Evolutionary conservation across 2,329 filamentous ascomycete species (phyloP).

Genomic region (Madurella mycetomatis): DNA sequence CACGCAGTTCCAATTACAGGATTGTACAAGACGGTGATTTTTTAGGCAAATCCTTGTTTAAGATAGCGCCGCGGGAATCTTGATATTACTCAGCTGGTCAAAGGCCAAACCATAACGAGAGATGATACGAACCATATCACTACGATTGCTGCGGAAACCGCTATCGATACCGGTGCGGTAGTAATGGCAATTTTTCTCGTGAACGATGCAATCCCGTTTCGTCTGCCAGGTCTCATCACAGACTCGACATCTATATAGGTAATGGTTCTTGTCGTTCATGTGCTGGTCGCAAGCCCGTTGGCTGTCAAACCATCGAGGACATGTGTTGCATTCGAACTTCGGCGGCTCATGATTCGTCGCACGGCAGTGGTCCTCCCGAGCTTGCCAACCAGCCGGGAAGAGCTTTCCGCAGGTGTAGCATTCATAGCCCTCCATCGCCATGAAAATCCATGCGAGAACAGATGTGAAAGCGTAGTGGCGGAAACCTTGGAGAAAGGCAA

Average conservation of each 20-base stretch:
- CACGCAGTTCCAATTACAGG: too few relatives aligned
- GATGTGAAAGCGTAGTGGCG: too few relatives aligned
- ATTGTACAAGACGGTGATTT: too few relatives aligned
- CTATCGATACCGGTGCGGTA: slow-evolving; percentile 27
- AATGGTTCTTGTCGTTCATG: slow-evolving; percentile 27
- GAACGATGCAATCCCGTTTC: background rate
- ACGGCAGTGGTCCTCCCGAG: slow-evolving; percentile 29
- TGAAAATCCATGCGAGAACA: too few relatives aligned
- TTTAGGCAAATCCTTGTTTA: too few relatives aligned
- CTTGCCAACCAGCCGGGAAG: slow-evolving; percentile 23
- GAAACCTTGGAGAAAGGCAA: too few relatives aligned
- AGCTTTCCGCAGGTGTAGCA: slow-evolving; percentile 29
- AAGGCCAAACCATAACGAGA: background rate
- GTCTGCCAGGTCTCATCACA: slow-evolving; percentile 26
- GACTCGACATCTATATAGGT: slow-evolving; percentile 25
- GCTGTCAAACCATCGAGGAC: slow-evolving; percentile 24
- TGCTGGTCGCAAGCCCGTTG: slow-evolving; percentile 21
- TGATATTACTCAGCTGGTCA: too few relatives aligned
- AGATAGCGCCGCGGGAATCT: too few relatives aligned
- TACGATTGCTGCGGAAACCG: slow-evolving; percentile 21
- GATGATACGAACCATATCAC: background rate
- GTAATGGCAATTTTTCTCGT: too few relatives aligned
- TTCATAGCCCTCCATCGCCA: background rate
- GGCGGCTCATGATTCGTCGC: slow-evolving; percentile 27
- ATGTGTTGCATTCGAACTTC: slow-evolving; percentile 30